These are phyloP conservation scores for Chlorella ohadii DNA, from an alignment of 139 green algal genomes.

Conservation along the genomic window DNA sequence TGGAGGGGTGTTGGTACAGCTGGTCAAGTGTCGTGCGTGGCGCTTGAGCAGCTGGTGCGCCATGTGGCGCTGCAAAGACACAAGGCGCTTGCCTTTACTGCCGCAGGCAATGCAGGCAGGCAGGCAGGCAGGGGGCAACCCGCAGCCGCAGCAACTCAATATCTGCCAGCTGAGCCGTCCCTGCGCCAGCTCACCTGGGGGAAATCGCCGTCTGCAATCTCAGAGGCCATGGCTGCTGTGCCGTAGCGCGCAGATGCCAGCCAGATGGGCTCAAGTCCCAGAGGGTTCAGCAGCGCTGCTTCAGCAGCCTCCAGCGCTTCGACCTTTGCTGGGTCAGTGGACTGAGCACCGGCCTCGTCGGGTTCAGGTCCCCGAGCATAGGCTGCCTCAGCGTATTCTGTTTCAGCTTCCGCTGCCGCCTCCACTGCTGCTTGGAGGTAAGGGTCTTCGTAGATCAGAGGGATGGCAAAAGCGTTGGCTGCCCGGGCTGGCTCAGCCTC, in stretches of 20 bases:
- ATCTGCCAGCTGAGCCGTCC: no score
- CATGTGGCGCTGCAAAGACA: no score
- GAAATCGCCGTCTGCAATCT: conserved; percentile 14
- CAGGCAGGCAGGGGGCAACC: no score
- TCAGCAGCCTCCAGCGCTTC: background rate
- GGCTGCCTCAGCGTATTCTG: background rate
- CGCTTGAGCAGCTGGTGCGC: no score
- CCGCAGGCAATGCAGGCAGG: no score
- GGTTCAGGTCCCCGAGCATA: background rate
- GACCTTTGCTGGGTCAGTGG: background rate
- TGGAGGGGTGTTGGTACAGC: no score
- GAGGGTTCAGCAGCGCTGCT: conserved; percentile 1
- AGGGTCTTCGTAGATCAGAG: background rate
- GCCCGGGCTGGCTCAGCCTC: background rate
- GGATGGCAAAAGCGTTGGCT: background rate
- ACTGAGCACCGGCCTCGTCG: background rate
- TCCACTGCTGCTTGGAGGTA: conserved; percentile 16
- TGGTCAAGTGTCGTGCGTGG: no score
- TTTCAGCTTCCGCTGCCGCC: background rate
- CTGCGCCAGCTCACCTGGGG: background rate
- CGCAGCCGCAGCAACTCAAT: no score
- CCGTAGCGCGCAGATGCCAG: conserved; percentile 9
- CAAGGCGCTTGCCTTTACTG: no score
- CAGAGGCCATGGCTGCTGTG: background rate
- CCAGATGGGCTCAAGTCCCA: conserved; percentile 4